phyloP scores from a whole-genome alignment of 73 alveolate species.

The Tetrahymena borealis region DNA sequence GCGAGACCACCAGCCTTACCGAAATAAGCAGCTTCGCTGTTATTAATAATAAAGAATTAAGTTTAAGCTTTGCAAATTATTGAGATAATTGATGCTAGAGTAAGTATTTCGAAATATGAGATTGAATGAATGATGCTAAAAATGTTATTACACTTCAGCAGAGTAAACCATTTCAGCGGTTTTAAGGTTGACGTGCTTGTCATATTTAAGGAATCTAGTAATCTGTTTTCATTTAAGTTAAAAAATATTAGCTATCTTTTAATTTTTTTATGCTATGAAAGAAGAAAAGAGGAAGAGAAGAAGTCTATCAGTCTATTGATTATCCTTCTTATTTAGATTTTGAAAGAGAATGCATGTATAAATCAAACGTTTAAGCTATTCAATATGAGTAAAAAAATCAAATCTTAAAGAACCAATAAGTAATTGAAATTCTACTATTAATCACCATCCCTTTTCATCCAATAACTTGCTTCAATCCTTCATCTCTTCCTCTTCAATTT shows the following conservation, averaged over 20 bases:
- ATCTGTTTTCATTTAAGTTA: background rate
- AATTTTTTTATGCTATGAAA: background rate
- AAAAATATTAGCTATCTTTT: background rate
- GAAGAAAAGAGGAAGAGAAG: background rate
- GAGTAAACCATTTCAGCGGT: constrained; percentile 2
- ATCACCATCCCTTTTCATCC: too few species aligned
- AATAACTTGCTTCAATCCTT: too few species aligned
- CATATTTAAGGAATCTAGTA: background rate
- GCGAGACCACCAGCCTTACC: constrained; percentile 1
- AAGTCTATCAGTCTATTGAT: background rate
- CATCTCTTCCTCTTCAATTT: background rate
- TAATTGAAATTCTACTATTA: too few species aligned
- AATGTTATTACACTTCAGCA: background rate
- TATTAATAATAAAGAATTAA: background rate
- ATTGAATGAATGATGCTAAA: background rate
- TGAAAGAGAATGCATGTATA: background rate
- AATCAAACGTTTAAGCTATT: background rate
- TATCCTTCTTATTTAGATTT: background rate
- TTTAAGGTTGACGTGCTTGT: constrained; percentile 3
- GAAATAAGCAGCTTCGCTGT: background rate
- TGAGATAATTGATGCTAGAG: background rate
- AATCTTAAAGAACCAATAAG: too few species aligned
- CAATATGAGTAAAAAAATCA: too few species aligned
- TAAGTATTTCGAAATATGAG: background rate
- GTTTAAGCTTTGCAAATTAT: background rate